Conservation (phyloP, 2,329 filamentous ascomycete species). For the Fusarium camptoceras region DNA sequence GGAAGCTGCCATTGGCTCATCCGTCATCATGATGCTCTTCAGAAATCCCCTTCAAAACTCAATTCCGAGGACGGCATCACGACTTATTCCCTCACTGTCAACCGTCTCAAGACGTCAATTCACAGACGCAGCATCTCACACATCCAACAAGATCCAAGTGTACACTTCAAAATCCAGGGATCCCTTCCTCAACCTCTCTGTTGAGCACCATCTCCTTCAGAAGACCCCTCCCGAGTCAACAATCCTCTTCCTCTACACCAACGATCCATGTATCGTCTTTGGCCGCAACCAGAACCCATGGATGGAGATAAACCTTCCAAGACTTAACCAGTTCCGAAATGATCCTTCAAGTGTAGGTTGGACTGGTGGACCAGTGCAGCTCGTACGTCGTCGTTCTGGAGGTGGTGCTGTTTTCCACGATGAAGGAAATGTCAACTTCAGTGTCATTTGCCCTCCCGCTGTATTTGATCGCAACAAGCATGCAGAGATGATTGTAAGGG, state of each 20-base stretch:
- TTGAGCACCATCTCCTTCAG: slow-evolving; percentile 90
- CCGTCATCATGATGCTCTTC: slow-evolving; percentile 22
- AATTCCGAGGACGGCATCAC: slow-evolving; percentile 12
- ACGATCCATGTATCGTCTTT: slow-evolving; percentile 87
- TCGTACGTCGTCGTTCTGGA: slow-evolving; percentile 87
- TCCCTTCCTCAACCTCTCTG: slow-evolving; percentile 90
- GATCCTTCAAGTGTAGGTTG: slow-evolving; percentile 40
- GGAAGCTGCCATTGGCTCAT: not conserved
- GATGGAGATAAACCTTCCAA: slow-evolving; percentile 84
- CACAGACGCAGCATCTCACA: slow-evolving; percentile 54
- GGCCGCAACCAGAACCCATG: slow-evolving; percentile 98
- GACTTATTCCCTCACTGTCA: slow-evolving; percentile 16
- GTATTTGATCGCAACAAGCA: slow-evolving; percentile 87
- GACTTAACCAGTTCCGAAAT: slow-evolving; percentile 57
- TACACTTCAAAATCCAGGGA: slow-evolving; percentile 77
- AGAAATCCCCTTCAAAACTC: slow-evolving; percentile 18
- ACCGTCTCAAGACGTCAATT: slow-evolving; percentile 48
- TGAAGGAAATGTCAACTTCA: slow-evolving; percentile 92
- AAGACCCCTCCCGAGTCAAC: slow-evolving; percentile 77
- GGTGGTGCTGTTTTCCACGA: slow-evolving; percentile 97
- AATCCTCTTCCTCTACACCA: slow-evolving; percentile 88
- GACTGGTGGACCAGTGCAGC: slow-evolving; percentile 55
- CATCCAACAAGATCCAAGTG: slow-evolving; percentile 69
- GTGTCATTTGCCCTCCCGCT: slow-evolving; percentile 83
- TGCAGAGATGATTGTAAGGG: slow-evolving; percentile 92